Evolutionary conservation across 257 asterid genomes (phyloP).

Genomic region (Agastache rugosa): DNA sequence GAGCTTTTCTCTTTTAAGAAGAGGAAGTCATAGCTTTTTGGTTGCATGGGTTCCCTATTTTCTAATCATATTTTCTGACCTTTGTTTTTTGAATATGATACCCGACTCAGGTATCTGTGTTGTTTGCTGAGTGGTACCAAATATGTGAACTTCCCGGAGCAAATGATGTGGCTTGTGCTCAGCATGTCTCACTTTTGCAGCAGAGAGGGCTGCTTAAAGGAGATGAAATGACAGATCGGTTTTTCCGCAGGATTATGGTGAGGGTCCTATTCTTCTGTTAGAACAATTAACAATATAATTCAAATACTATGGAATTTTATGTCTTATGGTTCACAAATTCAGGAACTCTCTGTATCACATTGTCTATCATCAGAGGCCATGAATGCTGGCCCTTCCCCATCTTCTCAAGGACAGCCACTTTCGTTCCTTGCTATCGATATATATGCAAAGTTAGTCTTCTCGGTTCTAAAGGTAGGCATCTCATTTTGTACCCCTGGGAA

Average conservation of each 20-base stretch:
- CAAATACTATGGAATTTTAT: slow-evolving; percentile 8
- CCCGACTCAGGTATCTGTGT: slow-evolving; percentile 59
- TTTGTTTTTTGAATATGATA: slow-evolving; percentile 1
- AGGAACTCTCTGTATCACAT: slow-evolving; percentile 93
- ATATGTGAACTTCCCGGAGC: slow-evolving; percentile 87
- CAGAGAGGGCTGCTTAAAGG: slow-evolving; percentile 90
- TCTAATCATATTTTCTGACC: slow-evolving; percentile 22
- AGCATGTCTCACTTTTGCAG: slow-evolving; percentile 64
- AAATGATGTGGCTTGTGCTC: slow-evolving; percentile 77
- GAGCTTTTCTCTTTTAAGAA: neutral
- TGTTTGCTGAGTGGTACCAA: slow-evolving; percentile 88
- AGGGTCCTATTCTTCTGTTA: slow-evolving; percentile 21
- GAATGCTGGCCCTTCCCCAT: slow-evolving; percentile 65
- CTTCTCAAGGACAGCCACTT: slow-evolving; percentile 71
- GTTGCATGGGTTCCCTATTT: neutral
- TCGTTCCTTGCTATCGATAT: slow-evolving; percentile 97
- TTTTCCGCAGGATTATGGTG: slow-evolving; percentile 85
- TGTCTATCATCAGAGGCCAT: slow-evolving; percentile 83
- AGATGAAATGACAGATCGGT: slow-evolving; percentile 85
- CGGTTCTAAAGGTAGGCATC: slow-evolving; percentile 79
- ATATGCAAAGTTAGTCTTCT: slow-evolving; percentile 78
- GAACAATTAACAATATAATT: neutral
- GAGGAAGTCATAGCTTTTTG: neutral
- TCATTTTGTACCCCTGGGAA: slow-evolving; percentile 19
- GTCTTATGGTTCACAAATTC: slow-evolving; percentile 31